Conservation (phyloP, 257 asterid species). For the Mentha longifolia region DNA sequence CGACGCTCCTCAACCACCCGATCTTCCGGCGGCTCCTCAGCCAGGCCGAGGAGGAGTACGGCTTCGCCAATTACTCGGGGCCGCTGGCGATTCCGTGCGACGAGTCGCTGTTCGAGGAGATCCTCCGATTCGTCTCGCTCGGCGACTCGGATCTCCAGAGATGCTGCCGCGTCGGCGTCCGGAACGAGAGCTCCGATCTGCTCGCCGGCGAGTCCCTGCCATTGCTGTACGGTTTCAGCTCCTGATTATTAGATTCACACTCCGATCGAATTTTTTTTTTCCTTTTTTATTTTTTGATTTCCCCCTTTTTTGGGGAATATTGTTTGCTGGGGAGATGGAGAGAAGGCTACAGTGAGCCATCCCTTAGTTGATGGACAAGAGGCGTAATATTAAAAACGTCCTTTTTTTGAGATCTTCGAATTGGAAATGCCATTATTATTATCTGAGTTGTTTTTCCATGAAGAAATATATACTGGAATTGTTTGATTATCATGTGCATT, state of each 20-base stretch:
- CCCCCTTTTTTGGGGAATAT: background rate
- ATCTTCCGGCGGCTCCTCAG: slow-evolving; percentile 57
- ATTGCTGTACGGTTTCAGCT: slow-evolving; percentile 53
- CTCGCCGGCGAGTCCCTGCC: slow-evolving; percentile 58
- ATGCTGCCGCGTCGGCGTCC: slow-evolving; percentile 50
- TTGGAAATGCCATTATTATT: background rate
- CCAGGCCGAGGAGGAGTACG: slow-evolving; percentile 85
- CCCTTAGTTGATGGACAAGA: slow-evolving; percentile 36
- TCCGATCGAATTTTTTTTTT: background rate
- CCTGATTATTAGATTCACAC: slow-evolving; percentile 27
- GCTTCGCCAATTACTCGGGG: slow-evolving; percentile 57
- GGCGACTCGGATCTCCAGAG: slow-evolving; percentile 50
- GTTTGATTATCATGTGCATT: background rate
- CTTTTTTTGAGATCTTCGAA: background rate
- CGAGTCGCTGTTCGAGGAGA: slow-evolving; percentile 68
- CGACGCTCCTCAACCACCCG: slow-evolving; percentile 77
- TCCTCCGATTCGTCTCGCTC: slow-evolving; percentile 52
- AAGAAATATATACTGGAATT: background rate
- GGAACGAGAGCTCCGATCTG: slow-evolving; percentile 35
- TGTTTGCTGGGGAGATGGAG: slow-evolving; percentile 40
- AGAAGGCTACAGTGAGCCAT: slow-evolving; percentile 27
- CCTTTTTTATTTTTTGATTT: background rate
- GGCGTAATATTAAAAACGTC: slow-evolving; percentile 39
- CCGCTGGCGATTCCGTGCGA: slow-evolving; percentile 82
- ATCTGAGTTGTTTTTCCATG: background rate